Evolutionary conservation across 78 protist species (phyloP), one percentile per base, ranked within the genome.

Genomic region (Dictyostelium intermedium): DNA sequence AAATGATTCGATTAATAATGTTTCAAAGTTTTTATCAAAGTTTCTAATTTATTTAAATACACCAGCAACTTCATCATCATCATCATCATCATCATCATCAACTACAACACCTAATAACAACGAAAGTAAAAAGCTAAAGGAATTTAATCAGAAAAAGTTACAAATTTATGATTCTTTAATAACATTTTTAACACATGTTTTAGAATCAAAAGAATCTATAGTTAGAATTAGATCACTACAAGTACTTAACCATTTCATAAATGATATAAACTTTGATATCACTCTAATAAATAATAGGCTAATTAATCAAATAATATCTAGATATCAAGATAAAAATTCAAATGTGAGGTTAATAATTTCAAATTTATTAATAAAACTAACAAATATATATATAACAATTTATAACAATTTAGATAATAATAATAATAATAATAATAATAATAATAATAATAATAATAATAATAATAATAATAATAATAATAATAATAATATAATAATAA

Each of bases 181-280:
- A 41, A 6, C 39, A 34, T 89, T 89, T 47, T 16, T 80, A 41
- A 2, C 30, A 23, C 66, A 35, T 13, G 85, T 78, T 25, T 32
- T 70, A 16, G 87, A 89, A 18, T 89, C 94, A 39, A 89, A 89
- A 80, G 94, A 89, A 18, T 41, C 73, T 23, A 50, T 70, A 13
- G 94, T 89, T 50, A 78, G 94, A 89, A n/a, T 80, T 18, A 27
- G 94, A 80, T 89, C 94, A 13, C 7, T 89, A 5, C 94, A 89
- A 35, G 8, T 89, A 14, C 11, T 89, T 7, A 47, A 32, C 30
- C 41, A 63, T 23, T 30, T 89, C 2, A 39, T 89, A 4, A 80
- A n/a, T 60, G 87, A 63, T 34, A 18, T 10, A 16, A 60, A 6
- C 30, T 41, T 82, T 43, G 30, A 16, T 77, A 66, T 66, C 30